Base-by-base conservation (phyloP, 164 flowering plant genomes). In the Akebia trifoliata region DNA sequence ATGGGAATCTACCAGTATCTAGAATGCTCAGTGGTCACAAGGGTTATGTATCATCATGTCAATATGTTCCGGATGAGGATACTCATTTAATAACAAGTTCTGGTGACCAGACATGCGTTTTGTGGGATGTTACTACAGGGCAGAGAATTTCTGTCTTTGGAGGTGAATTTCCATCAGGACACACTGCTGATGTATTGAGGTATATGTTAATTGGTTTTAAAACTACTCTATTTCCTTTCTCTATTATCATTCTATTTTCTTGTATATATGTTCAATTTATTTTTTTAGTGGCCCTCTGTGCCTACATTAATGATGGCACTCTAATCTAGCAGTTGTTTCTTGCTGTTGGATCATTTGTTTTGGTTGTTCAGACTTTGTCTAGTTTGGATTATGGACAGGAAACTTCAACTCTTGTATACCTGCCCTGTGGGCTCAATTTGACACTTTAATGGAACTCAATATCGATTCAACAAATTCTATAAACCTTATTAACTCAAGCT, bases 101-200 rank as follows among this genome's bases (percentile, higher is more conserved):
- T 34, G 97, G 96, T 71, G 98, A 93, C 59, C 96, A 84, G 61
- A 93, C 98, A 20, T 90, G 98, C 70, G 78, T 87, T 56, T 74
- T 90, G 50, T 93, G 98, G 98, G 98, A 93, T 78, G 82, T 87
- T 56, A 78, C 92, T 51, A 90, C 97, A 0, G 98, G 98, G 26
- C 83, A 81, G 26, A 77, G 87, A 62, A 79, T 94, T 50, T 93
- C 98, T 50, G 88, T 87, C 56, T 93, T 93, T 74, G 97, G 98
- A 56, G 98, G 98, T 63, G 96, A 93, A 76, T 90, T 90, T 74
- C 97, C 92, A 61, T 90, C 89, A 44, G 97, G 98, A 31, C 98
- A 93, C 60, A 82, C 90, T 64, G 79, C 85, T 60, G 98, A 93
- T 73, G 96, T 93, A 34, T 65, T 85, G 54, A 90, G 98, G 98